These are phyloP conservation scores for Podospora tetraspora DNA, from an alignment of 495 filamentous ascomycete genomes.

Conservation along the genomic window DNA sequence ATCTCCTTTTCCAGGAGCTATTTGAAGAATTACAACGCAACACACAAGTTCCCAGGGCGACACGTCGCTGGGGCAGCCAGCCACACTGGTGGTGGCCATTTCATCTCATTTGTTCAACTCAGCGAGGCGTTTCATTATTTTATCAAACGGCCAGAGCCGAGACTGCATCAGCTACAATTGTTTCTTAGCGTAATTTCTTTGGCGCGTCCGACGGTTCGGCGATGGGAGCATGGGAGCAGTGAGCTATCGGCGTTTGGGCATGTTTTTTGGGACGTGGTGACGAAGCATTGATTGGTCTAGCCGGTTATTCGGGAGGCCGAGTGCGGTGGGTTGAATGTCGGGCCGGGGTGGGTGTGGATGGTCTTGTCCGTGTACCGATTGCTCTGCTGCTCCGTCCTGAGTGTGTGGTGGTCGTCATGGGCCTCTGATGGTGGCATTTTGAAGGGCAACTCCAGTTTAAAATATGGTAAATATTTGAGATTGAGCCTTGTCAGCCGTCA, in stretches of 20 bases:
- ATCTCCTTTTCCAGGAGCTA: slow-evolving; percentile 22
- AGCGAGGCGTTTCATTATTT: slow-evolving; percentile 26
- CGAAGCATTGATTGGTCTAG: slow-evolving; percentile 1
- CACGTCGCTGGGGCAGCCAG: not conserved
- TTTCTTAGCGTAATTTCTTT: slow-evolving; percentile 10
- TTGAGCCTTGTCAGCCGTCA: not conserved
- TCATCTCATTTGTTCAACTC: slow-evolving; percentile 12
- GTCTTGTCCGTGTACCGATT: not conserved
- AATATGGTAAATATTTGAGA: not conserved
- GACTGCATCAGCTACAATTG: slow-evolving; percentile 17
- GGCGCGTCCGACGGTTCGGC: not conserved
- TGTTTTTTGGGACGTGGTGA: not conserved
- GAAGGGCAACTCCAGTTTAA: not conserved
- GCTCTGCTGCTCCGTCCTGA: not conserved
- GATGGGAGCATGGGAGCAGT: not conserved
- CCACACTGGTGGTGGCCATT: slow-evolving; percentile 1
- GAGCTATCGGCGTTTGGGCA: slow-evolving; percentile 10
- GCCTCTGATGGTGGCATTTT: not conserved
- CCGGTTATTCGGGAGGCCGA: not conserved
- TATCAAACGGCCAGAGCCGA: slow-evolving; percentile 8
- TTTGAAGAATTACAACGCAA: slow-evolving; percentile 4
- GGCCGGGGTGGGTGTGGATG: not conserved
- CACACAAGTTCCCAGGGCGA: not conserved
- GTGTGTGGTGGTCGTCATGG: not conserved
- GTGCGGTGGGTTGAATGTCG: not conserved